Conservation (phyloP, 345 rosid species). For the Eucalyptus tenuipes region DNA sequence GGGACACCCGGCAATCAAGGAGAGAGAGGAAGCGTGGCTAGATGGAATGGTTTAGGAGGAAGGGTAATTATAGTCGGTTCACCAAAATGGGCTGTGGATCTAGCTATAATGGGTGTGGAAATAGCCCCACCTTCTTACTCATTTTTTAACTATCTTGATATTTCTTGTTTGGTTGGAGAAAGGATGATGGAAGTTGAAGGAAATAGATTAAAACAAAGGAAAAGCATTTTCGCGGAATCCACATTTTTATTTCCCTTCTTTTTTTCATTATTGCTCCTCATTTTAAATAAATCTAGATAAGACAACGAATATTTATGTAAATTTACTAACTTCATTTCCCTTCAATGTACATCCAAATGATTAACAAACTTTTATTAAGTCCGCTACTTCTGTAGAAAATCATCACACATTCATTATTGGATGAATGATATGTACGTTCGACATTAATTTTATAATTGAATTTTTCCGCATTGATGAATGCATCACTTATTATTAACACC, state of each 20-base stretch:
- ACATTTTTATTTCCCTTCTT: not conserved
- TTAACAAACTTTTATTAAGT: not conserved
- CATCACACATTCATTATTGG: not conserved
- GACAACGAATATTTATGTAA: not conserved
- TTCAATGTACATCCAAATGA: not conserved
- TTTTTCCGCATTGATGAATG: not conserved
- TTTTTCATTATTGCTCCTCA: not conserved
- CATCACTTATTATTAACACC: not conserved
- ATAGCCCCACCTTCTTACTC: not conserved
- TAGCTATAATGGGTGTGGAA: not conserved
- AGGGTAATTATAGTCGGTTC: not conserved
- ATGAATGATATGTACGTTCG: not conserved
- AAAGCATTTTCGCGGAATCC: not conserved
- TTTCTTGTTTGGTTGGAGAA: not conserved
- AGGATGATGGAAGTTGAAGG: not conserved
- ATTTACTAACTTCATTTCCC: not conserved
- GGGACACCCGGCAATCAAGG: not conserved
- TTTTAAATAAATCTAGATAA: not conserved
- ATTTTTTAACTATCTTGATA: not conserved
- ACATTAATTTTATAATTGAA: not conserved
- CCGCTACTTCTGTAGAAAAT: not conserved
- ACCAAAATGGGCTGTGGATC: not conserved
- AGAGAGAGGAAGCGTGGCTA: not conserved
- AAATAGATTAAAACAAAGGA: not conserved
- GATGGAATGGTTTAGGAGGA: not conserved